A percentile compares a stretch with the other conserved stretches of the same genome.
phyloP scores from a whole-genome alignment of 495 filamentous ascomycete species.

The Melanomma pulvis-pyrius region DNA sequence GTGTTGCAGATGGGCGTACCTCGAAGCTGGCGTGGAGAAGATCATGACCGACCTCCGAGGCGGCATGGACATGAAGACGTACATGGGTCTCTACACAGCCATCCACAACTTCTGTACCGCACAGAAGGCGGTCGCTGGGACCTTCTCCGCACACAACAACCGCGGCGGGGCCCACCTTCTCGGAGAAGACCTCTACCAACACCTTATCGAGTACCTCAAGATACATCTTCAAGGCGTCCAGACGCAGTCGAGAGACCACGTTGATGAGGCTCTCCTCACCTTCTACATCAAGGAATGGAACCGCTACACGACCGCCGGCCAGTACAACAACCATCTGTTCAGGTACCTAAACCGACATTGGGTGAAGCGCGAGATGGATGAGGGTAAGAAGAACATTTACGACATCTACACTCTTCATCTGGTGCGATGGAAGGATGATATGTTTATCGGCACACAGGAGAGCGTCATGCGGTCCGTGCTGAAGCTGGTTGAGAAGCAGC shows the following conservation, averaged over 20 bases:
- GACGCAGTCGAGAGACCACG: constrained; percentile 69
- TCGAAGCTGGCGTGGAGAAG: constrained; percentile 82
- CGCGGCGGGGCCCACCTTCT: constrained; percentile 74
- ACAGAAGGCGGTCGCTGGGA: constrained; percentile 73
- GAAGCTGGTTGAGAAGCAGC: constrained; percentile 94
- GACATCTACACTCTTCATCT: constrained; percentile 97
- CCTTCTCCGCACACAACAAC: constrained; percentile 19
- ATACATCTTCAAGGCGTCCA: constrained; percentile 70
- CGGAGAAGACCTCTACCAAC: constrained; percentile 93
- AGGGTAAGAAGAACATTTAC: constrained; percentile 97
- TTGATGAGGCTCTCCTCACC: constrained; percentile 86
- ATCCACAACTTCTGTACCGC: constrained; percentile 99
- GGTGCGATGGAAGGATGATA: constrained; percentile 89
- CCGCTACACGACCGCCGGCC: constrained; percentile 90
- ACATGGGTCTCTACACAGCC: constrained; percentile 97
- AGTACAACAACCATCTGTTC: constrained; percentile 97
- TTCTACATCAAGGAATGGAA: constrained; percentile 98
- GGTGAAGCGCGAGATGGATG: constrained; percentile 98
- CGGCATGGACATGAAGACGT: constrained; percentile 89
- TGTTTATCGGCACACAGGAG: constrained; percentile 79
- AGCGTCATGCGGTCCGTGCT: constrained; percentile 95
- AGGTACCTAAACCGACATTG: constrained; percentile 96
- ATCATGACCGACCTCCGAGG: constrained; percentile 92
- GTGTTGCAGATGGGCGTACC: constrained; percentile 73
- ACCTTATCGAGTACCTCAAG: constrained; percentile 81